phyloP scores from a whole-genome alignment of 1,139 yeast genomes.

The Pichia sp. region DNA sequence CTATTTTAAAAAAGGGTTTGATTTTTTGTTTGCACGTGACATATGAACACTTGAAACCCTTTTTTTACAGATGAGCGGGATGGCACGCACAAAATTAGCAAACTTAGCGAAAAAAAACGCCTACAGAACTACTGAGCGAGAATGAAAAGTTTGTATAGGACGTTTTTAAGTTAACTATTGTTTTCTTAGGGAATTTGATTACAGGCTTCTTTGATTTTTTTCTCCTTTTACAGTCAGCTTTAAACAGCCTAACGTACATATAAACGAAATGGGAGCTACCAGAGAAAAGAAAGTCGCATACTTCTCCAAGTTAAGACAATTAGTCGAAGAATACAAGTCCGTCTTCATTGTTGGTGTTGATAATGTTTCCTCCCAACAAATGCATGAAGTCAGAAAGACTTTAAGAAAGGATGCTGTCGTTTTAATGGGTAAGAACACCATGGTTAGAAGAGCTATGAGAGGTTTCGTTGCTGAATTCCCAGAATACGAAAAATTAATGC shows the following conservation, averaged over 20 bases:
- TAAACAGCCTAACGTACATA: conserved; percentile 90
- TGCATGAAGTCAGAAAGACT: conserved; percentile 98
- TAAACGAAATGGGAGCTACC: conserved; percentile 99
- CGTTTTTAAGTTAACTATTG: neutral
- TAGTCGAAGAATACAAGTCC: conserved; percentile 95
- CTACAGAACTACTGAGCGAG: neutral
- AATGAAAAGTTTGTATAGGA: conserved; percentile 3
- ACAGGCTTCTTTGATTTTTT: neutral
- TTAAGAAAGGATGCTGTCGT: conserved; percentile 94
- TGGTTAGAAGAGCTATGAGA: conserved; percentile 99
- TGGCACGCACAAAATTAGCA: too few relatives aligned
- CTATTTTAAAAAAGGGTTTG: neutral
- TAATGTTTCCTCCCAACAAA: conserved; percentile 99
- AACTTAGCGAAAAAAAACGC: too few relatives aligned
- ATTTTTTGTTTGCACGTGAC: neutral
- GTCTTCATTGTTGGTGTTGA: conserved; percentile 98
- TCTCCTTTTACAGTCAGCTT: conserved; percentile 38
- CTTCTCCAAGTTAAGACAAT: conserved; percentile 91
- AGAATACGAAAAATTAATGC: conserved; percentile 91
- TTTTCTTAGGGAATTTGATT: neutral
- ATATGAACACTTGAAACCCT: neutral
- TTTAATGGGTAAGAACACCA: conserved; percentile 99
- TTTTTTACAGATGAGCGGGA: neutral
- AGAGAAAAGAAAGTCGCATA: conserved; percentile 96
- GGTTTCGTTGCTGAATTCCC: conserved; percentile 92